A percentile compares a stretch with the other conserved stretches of the same genome.
Evolutionary conservation across 2,329 filamentous ascomycete genomes (phyloP).

Genomic region (Trichoderma citrinoviride): DNA sequence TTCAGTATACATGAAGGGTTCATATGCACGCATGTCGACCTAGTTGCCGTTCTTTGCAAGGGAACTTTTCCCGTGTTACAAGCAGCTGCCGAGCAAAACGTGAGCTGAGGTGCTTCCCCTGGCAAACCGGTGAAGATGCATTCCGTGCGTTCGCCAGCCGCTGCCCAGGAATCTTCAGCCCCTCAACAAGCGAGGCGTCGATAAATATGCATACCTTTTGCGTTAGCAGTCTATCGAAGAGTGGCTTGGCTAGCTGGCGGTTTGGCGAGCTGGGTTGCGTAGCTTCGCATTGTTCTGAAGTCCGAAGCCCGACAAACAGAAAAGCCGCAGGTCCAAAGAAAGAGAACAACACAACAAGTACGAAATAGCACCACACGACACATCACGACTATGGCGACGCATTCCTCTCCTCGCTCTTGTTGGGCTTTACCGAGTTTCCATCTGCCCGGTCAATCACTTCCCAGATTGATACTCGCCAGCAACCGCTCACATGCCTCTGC

Average conservation of each 20-base stretch:
- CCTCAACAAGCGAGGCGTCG: background rate
- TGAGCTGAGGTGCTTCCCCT: background rate
- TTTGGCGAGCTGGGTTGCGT: background rate
- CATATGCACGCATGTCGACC: background rate
- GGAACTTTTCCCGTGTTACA: background rate
- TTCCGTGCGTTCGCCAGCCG: background rate
- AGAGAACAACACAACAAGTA: background rate
- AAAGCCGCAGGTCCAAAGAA: background rate
- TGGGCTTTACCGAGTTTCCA: background rate
- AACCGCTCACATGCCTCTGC: background rate
- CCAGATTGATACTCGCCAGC: background rate
- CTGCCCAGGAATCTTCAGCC: background rate
- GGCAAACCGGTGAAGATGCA: background rate
- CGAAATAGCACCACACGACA: background rate
- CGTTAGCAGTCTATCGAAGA: conserved; percentile 3
- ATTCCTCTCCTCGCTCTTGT: no score
- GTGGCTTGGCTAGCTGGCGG: background rate
- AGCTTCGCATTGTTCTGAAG: background rate
- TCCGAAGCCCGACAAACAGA: background rate
- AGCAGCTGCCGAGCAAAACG: background rate
- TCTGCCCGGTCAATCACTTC: background rate
- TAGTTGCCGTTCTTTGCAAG: background rate
- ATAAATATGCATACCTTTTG: conserved; percentile 13
- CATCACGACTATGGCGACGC: no score
- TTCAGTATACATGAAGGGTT: no score